Evolutionary conservation across 2,329 filamentous ascomycete species (phyloP), one percentile per base, ranked within the genome.

Genomic region (Xylariomycetidae sp.): DNA sequence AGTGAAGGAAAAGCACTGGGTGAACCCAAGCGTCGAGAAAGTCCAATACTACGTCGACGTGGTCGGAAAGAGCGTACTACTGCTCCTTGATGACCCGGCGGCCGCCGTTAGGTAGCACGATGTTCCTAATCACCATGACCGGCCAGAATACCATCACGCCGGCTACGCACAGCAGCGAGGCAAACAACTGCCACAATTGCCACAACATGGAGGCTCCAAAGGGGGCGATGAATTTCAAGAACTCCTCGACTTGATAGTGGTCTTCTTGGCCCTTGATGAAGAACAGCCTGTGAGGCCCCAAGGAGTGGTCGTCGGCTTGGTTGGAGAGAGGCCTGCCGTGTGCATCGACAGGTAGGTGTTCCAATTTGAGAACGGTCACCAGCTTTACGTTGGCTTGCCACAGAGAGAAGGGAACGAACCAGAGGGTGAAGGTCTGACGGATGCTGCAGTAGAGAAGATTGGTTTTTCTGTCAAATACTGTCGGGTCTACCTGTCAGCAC

Each of bases 191-290:
- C 70, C 74, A 83, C 1, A 49, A 8, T 3, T 70, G 42, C 58
- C 74, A 67, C 2, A 82, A 19, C 16, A 74, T 50, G 6, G 66
- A 59, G 0, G 76, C 78, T 0, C 81, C 60, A 0, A 74, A 70
- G 9, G 82, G 78, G 12, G 74, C 50, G 13, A 89, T 48, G 52
- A 94, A 92, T 48, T 82, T 81, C 40, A 90, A 64, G 42, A 81
- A 82, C 46, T 94, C 82, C 30, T 79, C 81, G 1, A 78, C 69
- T 50, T 90, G 85, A 52, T 94, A 94, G 6, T 89, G 62, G 53
- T 95, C 88, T 45, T 94, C 80, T 55, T 95, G 88, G 13, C 69
- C 73, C 6, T 68, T 59, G 42, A 94, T 89, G 54, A 81, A 85
- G 62, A 88, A 92, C 37, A 70, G 71, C 15, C 50, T 59, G 6